phyloP scores from a whole-genome alignment of 495 filamentous ascomycete species.

The Sphaerosporella brunnea region DNA sequence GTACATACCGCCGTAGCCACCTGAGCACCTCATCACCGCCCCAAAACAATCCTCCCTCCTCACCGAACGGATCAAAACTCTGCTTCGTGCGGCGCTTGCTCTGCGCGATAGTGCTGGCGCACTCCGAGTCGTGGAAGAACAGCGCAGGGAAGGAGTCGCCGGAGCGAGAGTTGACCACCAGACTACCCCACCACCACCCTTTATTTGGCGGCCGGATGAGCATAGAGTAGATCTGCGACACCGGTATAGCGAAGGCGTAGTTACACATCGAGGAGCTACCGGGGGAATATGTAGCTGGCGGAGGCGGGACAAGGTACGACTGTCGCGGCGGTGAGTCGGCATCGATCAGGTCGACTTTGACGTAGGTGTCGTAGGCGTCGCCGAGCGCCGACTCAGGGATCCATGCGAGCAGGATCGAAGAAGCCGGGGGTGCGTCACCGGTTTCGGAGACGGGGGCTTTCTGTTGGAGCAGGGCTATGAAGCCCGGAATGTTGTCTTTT shows the following conservation, averaged over 20 bases:
- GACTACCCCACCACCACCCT: constrained; percentile 94
- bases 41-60: constrained; percentile 79
- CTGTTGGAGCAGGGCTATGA: constrained; percentile 85
- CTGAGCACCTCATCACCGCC: constrained; percentile 88
- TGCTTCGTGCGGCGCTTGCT: constrained; percentile 70
- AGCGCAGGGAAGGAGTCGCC: constrained; percentile 87
- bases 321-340: constrained; percentile 63
- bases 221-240: constrained; percentile 75
- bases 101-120: constrained; percentile 84
- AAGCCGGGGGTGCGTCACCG: constrained; percentile 28
- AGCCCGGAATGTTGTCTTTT: constrained; percentile 93
- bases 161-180: constrained; percentile 76
- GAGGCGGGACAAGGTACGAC: constrained; percentile 77
- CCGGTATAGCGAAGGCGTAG: constrained; percentile 83
- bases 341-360: constrained; percentile 83
- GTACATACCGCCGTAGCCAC: constrained; percentile 72
- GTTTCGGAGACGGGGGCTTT: constrained; percentile 43
- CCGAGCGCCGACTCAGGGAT: constrained; percentile 79
- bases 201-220: constrained; percentile 81
- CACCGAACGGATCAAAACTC: constrained; percentile 77
- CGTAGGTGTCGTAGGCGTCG: constrained; percentile 70
- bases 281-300: constrained; percentile 47
- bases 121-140: constrained; percentile 95
- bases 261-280: constrained; percentile 47
- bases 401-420: constrained; percentile 76